Evolutionary conservation across 257 asterid species (phyloP).

Genomic region (Paraleonurus japonicus): DNA sequence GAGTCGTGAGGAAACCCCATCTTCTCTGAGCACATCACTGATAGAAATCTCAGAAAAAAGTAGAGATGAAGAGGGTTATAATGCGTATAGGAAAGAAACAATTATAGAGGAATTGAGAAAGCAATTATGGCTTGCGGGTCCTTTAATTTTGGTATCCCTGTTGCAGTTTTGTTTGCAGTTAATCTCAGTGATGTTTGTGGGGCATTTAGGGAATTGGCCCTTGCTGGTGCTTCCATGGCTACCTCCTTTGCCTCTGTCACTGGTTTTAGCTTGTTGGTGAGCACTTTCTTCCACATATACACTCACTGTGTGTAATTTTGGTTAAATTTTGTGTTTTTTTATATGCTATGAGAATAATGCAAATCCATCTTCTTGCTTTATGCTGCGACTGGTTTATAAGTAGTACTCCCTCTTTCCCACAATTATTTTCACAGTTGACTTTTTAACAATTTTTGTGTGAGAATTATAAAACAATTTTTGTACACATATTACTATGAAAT

Average conservation of each 20-base stretch:
- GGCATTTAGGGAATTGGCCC: slow-evolving; percentile 77
- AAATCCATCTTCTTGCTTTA: too few relatives aligned
- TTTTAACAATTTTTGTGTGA: too few relatives aligned
- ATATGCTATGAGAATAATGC: background rate
- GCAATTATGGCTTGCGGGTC: slow-evolving; percentile 85
- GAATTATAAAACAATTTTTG: too few relatives aligned
- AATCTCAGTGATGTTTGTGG: slow-evolving; percentile 81
- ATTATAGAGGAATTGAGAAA: slow-evolving; percentile 55
- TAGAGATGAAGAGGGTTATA: background rate
- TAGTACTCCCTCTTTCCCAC: too few relatives aligned
- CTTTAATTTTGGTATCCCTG: slow-evolving; percentile 51
- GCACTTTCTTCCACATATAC: background rate
- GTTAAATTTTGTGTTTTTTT: background rate
- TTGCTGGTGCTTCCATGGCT: slow-evolving; percentile 84
- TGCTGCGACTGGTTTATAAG: too few relatives aligned
- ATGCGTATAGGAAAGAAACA: slow-evolving; percentile 25
- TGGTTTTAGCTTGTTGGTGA: slow-evolving; percentile 76
- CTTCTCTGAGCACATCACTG: slow-evolving; percentile 9
- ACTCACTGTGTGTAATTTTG: background rate
- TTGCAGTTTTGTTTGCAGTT: slow-evolving; percentile 67
- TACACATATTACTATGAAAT: too few relatives aligned
- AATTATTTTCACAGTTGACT: too few relatives aligned
- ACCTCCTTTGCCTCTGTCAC: slow-evolving; percentile 83
- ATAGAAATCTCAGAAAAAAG: background rate
- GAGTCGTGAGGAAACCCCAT: background rate